phyloP scores from a whole-genome alignment of 768 basidiomycete species.

The Fomitopsis pulvina region DNA sequence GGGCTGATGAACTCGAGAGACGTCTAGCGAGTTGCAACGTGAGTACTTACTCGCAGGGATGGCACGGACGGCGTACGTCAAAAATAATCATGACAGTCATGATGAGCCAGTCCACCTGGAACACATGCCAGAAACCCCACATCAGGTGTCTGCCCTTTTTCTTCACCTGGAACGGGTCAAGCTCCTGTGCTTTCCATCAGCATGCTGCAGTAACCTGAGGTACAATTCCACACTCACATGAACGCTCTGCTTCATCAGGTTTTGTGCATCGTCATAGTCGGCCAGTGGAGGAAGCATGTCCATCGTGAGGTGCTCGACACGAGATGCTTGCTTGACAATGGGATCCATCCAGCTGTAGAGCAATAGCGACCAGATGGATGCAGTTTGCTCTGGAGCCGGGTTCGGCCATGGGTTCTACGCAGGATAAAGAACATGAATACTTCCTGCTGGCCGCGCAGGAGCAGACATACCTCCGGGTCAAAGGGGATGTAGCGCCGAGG shows the following conservation, averaged over 20 bases:
- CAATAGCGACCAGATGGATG: slow-evolving; percentile 25
- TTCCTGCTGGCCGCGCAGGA: too few relatives aligned
- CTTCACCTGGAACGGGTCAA: slow-evolving; percentile 28
- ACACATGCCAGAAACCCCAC: slow-evolving; percentile 20
- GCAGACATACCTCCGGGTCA: slow-evolving; percentile 40
- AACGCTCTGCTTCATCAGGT: slow-evolving; percentile 28
- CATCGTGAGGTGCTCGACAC: slow-evolving; percentile 36
- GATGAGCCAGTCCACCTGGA: neutral
- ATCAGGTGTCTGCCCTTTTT: slow-evolving; percentile 24
- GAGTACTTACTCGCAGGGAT: neutral
- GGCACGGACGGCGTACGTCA: neutral
- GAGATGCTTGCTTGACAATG: slow-evolving; percentile 36
- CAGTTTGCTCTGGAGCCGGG: slow-evolving; percentile 24
- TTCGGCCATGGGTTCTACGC: slow-evolving; percentile 10
- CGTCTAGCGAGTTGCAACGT: neutral
- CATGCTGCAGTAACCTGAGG: neutral
- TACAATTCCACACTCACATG: slow-evolving; percentile 18
- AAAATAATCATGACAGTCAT: neutral
- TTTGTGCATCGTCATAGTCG: slow-evolving; percentile 35
- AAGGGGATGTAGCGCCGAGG: slow-evolving; percentile 54
- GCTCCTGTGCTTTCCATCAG: slow-evolving; percentile 14
- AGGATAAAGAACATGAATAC: neutral
- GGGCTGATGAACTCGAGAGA: neutral
- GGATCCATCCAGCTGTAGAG: slow-evolving; percentile 49
- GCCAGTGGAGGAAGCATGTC: slow-evolving; percentile 41